Conservation (phyloP, 331 rosid genomes). For the Quercus tomentella region DNA sequence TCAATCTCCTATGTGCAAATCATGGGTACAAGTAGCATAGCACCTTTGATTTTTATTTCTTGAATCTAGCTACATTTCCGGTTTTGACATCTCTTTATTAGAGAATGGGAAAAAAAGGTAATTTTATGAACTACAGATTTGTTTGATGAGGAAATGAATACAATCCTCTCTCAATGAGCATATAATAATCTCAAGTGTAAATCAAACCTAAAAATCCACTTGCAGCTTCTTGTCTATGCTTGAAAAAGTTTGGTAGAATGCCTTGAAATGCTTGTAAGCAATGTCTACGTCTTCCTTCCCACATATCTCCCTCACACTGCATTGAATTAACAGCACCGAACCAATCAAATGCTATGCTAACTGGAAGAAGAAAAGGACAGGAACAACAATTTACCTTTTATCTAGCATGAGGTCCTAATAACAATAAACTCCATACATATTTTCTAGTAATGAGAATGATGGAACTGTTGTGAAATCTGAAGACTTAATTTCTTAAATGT, state of each 20-base stretch:
- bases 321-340: conserved; percentile 1
- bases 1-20: background rate
- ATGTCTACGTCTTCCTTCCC: conserved; percentile 88
- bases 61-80: conserved; percentile 1
- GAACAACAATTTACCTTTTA: conserved; percentile 2
- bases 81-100: background rate
- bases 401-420: background rate
- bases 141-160: background rate
- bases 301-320: conserved; percentile 88
- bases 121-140: background rate
- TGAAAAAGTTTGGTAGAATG: conserved; percentile 76
- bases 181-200: background rate
- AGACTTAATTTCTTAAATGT: background rate
- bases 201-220: conserved; percentile 43
- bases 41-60: background rate
- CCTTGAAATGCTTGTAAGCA: conserved; percentile 90
- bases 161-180: background rate
- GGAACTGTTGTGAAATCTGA: background rate
- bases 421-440: background rate
- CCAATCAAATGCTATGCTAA: background rate
- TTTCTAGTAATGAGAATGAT: background rate
- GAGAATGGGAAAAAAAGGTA: background rate
- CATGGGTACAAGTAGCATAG: background rate
- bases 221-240: conserved; percentile 66
- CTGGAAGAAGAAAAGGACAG: conserved; percentile 16